phyloP scores from a whole-genome alignment of 371 early-diverging fungal genomes.

The Choanephora cucurbitarum region DNA sequence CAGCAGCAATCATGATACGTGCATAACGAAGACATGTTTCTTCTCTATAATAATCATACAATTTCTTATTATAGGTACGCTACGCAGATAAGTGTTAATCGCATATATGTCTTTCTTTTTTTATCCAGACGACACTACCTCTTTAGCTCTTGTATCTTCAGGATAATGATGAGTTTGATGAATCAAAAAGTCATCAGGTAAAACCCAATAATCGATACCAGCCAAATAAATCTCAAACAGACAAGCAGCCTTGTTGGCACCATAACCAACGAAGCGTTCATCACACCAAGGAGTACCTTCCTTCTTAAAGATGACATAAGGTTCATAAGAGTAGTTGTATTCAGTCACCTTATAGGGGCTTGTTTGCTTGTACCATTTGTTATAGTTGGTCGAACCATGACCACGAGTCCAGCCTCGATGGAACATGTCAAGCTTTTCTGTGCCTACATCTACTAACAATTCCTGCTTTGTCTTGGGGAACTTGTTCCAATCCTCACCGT shows the following conservation, averaged over 20 bases:
- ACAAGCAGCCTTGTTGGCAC: conserved; percentile 73
- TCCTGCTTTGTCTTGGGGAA: conserved; percentile 53
- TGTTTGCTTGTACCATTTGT: conserved; percentile 51
- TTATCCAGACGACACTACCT: too few species aligned
- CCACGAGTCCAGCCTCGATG: conserved; percentile 57
- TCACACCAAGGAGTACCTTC: conserved; percentile 70
- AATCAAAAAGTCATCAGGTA: conserved; percentile 65
- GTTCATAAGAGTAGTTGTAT: conserved; percentile 64
- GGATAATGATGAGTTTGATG: conserved; percentile 71
- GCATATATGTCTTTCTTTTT: too few species aligned
- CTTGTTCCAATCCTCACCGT: conserved; percentile 52
- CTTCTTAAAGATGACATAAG: conserved; percentile 63
- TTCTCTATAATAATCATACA: conserved; percentile 67
- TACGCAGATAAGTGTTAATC: too few species aligned
- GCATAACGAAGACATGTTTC: conserved; percentile 54
- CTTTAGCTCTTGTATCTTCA: conserved; percentile 61
- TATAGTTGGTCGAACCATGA: conserved; percentile 62
- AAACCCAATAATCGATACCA: conserved; percentile 65
- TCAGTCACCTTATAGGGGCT: conserved; percentile 52
- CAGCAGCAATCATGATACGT: conserved; percentile 24
- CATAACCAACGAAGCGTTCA: conserved; percentile 70
- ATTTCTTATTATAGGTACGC: conserved; percentile 66
- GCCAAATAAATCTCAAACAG: conserved; percentile 67
- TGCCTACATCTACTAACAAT: conserved; percentile 42
- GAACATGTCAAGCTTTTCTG: conserved; percentile 58